Evolutionary conservation across 768 basidiomycete genomes (phyloP).

Genomic region (Collybia nuda): DNA sequence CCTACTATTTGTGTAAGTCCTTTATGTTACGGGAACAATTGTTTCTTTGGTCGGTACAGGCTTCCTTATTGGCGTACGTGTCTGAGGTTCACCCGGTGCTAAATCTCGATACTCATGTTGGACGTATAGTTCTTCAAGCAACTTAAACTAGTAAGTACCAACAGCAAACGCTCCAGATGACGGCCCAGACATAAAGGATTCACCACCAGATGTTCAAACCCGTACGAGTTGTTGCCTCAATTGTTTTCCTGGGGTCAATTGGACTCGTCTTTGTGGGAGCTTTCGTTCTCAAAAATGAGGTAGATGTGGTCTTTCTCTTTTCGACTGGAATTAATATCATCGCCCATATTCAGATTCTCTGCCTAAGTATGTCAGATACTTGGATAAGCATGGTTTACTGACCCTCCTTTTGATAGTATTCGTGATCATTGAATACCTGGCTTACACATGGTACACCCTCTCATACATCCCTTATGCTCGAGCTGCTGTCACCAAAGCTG

Average conservation of each 20-base stretch:
- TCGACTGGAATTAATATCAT: background rate
- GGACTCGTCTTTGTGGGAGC: constrained; percentile 84
- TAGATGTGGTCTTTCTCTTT: constrained; percentile 29
- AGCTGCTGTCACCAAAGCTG: constrained; percentile 62
- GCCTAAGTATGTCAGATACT: constrained; percentile 52
- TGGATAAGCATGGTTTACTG: constrained; percentile 6
- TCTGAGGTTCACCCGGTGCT: background rate
- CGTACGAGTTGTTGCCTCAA: constrained; percentile 78
- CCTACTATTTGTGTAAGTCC: constrained; percentile 43
- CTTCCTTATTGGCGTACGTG: constrained; percentile 84
- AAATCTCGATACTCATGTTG: constrained; percentile 5
- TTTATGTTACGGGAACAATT: constrained; percentile 82
- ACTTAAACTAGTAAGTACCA: constrained; percentile 63
- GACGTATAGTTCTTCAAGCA: constrained; percentile 69
- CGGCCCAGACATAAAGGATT: background rate
- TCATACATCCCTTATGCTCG: constrained; percentile 94
- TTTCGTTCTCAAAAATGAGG: constrained; percentile 71
- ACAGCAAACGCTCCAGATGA: background rate
- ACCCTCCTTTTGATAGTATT: constrained; percentile 54
- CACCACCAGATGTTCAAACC: constrained; percentile 87
- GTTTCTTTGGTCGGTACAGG: constrained; percentile 86
- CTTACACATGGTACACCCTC: constrained; percentile 86
- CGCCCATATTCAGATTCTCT: constrained; percentile 49
- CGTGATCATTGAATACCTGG: constrained; percentile 89
- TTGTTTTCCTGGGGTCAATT: constrained; percentile 78